A percentile compares a stretch with the other conserved stretches of the same genome.
Evolutionary conservation across 108 stramenopile genomes (phyloP).

Genomic region (Mediolabrus comicus): DNA sequence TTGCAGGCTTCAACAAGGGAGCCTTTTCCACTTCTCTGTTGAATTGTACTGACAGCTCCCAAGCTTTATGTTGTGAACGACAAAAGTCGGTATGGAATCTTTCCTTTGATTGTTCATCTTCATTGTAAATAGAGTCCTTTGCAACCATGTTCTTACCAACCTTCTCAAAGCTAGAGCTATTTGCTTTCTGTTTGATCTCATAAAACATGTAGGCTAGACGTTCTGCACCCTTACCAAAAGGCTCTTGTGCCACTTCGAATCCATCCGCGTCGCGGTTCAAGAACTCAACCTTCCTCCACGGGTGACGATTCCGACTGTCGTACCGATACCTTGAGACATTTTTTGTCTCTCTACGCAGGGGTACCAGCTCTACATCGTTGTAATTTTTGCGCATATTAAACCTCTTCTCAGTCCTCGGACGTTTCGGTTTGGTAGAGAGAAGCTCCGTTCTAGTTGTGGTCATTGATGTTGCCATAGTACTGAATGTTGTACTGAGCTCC

Average conservation of each 20-base stretch:
- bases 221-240: slow-evolving; percentile 50
- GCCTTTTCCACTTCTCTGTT: slow-evolving; percentile 31
- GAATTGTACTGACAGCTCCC: slow-evolving; percentile 28
- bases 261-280: slow-evolving; percentile 20
- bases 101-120: slow-evolving; percentile 38
- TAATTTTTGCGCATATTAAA: slow-evolving; percentile 33
- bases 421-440: slow-evolving; percentile 11
- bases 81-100: slow-evolving; percentile 46
- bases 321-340: slow-evolving; percentile 25
- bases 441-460: slow-evolving; percentile 42
- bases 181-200: slow-evolving; percentile 24
- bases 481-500: slow-evolving; percentile 26
- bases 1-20: slow-evolving; percentile 21
- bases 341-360: slow-evolving; percentile 22
- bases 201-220: slow-evolving; percentile 40
- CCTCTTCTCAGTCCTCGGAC: slow-evolving; percentile 20
- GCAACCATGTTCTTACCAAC: slow-evolving; percentile 39
- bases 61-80: slow-evolving; percentile 23
- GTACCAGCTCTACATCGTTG: slow-evolving; percentile 17
- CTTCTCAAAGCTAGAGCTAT: slow-evolving; percentile 16
- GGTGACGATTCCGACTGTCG: background rate
- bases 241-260: slow-evolving; percentile 38
- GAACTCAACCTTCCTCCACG: slow-evolving; percentile 28
- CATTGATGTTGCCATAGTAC: slow-evolving; percentile 42
- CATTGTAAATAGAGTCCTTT: slow-evolving; percentile 34